phyloP scores from a whole-genome alignment of 2,329 filamentous ascomycete species.

The Colletotrichum sp. region DNA sequence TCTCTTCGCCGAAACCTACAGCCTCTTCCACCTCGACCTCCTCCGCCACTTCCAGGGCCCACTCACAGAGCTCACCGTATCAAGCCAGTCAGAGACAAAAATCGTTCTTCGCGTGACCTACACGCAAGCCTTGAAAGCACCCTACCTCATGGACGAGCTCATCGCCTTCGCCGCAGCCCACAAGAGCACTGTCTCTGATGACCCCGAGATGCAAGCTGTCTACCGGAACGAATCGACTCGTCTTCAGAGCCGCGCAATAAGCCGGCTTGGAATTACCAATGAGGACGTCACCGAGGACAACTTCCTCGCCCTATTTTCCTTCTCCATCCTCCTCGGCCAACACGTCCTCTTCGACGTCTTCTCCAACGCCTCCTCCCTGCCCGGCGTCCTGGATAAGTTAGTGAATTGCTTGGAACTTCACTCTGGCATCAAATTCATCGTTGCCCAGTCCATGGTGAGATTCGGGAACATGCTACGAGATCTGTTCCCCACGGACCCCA shows the following conservation, averaged over 20 bases:
- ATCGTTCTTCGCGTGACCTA: neutral
- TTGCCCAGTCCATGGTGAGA: slow-evolving; percentile 7
- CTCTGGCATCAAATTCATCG: slow-evolving; percentile 44
- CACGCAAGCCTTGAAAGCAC: slow-evolving; percentile 27
- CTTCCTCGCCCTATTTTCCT: slow-evolving; percentile 47
- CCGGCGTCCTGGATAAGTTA: slow-evolving; percentile 36
- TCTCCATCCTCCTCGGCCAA: slow-evolving; percentile 47
- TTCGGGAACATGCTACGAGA: neutral
- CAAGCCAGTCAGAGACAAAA: neutral
- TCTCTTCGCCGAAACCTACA: neutral
- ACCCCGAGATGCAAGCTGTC: slow-evolving; percentile 21
- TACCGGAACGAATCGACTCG: slow-evolving; percentile 45
- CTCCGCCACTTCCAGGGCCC: neutral
- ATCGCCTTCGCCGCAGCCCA: slow-evolving; percentile 52
- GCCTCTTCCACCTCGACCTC: neutral
- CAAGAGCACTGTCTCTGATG: slow-evolving; percentile 30
- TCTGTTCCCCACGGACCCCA: neutral
- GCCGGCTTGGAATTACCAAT: slow-evolving; percentile 35
- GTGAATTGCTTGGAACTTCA: slow-evolving; percentile 45
- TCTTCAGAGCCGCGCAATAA: slow-evolving; percentile 48
- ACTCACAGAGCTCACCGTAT: neutral
- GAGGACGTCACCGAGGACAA: slow-evolving; percentile 32
- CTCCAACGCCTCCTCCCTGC: neutral
- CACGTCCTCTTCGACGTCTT: slow-evolving; percentile 52
- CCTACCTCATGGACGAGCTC: slow-evolving; percentile 52